Conservation (phyloP, 345 rosid species). For the Salix dunnii region DNA sequence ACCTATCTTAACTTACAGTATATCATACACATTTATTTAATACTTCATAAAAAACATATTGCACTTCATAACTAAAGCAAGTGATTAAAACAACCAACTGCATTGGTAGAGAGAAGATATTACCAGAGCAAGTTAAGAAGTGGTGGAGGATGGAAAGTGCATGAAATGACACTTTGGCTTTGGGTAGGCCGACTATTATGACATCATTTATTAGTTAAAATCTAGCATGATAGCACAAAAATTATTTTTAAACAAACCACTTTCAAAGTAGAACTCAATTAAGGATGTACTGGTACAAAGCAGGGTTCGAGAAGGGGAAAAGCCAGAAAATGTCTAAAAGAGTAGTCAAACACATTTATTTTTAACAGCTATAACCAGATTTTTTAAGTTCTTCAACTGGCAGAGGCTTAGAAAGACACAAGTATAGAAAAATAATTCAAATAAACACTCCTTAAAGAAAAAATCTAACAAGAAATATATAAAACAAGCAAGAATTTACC, state of each 20-base stretch:
- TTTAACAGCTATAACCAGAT: neutral
- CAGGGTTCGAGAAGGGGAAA: neutral
- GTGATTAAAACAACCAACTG: no score
- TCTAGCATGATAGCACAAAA: neutral
- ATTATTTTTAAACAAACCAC: neutral
- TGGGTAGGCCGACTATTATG: neutral
- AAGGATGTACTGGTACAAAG: no score
- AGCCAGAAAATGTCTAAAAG: neutral
- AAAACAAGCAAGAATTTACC: conserved; percentile 41
- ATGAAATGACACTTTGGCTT: no score
- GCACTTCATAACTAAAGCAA: neutral
- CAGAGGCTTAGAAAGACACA: neutral
- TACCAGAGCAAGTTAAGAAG: no score
- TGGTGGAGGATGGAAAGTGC: no score
- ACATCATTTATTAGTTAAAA: neutral
- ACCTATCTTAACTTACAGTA: neutral
- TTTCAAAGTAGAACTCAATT: neutral
- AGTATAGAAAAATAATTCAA: neutral
- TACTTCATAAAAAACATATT: neutral
- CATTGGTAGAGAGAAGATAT: no score
- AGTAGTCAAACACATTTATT: neutral
- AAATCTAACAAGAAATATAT: conserved; percentile 14
- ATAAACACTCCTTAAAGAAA: neutral
- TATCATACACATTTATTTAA: neutral
- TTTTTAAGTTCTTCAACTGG: neutral